Percentiles rank a stretch among this genome's conserved stretches.
phyloP scores from a whole-genome alignment of 2,329 filamentous ascomycete genomes.

The Graphilbum ipis-grandicollis region DNA sequence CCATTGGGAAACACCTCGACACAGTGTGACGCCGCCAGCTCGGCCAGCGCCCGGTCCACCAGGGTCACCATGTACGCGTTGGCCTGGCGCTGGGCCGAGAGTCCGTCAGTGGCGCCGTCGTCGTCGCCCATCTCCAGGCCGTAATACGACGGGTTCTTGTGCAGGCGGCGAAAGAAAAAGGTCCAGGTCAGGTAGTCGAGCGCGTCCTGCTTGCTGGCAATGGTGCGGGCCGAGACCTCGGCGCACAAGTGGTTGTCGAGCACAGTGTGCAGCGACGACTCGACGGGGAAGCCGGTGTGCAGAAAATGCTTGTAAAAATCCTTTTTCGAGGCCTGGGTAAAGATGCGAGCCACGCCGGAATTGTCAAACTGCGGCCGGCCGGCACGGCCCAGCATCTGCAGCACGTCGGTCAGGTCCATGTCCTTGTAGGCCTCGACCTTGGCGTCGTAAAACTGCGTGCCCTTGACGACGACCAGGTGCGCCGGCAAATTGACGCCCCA shows the following conservation, averaged over 20 bases:
- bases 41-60: slow-evolving; percentile 70
- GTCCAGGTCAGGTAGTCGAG: slow-evolving; percentile 98
- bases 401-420: slow-evolving; percentile 94
- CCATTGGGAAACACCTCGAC: slow-evolving; percentile 71
- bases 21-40: slow-evolving; percentile 72
- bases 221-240: slow-evolving; percentile 84
- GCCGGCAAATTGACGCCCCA: slow-evolving; percentile 98
- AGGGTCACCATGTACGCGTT: slow-evolving; percentile 92
- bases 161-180: slow-evolving; percentile 92
- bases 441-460: slow-evolving; percentile 94
- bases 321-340: slow-evolving; percentile 95
- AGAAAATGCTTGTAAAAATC: slow-evolving; percentile 99
- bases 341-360: slow-evolving; percentile 89
- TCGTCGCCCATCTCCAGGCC: slow-evolving; percentile 86
- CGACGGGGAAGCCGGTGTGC: slow-evolving; percentile 93
- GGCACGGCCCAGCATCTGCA: slow-evolving; percentile 94
- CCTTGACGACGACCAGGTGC: slow-evolving; percentile 93
- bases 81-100: slow-evolving; percentile 58
- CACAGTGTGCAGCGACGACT: slow-evolving; percentile 90
- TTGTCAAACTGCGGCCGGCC: slow-evolving; percentile 93
- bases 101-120: slow-evolving; percentile 24
- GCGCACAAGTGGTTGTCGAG: slow-evolving; percentile 93
- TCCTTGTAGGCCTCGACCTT: slow-evolving; percentile 97
- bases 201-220: slow-evolving; percentile 88
- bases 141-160: slow-evolving; percentile 98